Evolutionary conservation across 2,329 filamentous ascomycete genomes (phyloP), one percentile per base, ranked within the genome.

Genomic region (Cercospora canescens): DNA sequence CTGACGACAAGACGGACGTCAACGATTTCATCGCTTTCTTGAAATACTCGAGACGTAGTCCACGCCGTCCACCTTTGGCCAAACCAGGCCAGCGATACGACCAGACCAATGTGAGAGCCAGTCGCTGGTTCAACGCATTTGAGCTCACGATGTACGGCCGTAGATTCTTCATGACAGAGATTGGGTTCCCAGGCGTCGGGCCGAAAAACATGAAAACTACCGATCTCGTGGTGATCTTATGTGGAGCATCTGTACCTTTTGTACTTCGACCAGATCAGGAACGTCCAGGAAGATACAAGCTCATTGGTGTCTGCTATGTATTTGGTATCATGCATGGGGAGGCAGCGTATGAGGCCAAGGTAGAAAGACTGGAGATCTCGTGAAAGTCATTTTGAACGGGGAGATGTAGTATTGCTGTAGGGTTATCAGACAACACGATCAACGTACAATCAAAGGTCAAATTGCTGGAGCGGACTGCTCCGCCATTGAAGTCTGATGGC

Each of bases 261-360:
- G 61, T 56, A 5, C 14, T 67, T 4, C 65, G 62, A n/a, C 48
- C 24, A n/a, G 16, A 14, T 16, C 2, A 5, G 6, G n/a, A 24
- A 60, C 16, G 50, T 14, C 9, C 21, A n/a, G n/a, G 30, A 30
- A 24, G 45, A 21, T 54, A 59, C 28, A 18, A 2, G 11, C 60
- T 48, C 4, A 16, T 67, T 21, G 65, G 65, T 11, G 28, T 7
- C 4, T 67, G 65, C 39, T 67, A 67, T 55, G 65, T 67, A 2
- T 56, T 50, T 14, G 50, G 65, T 3, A 52, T 67, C 6, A 67
- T 62, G 61, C 21, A 64, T 6, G 65, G 61, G 9, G 37, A 67
- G 34, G 61, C 58, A 2, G 14, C 45, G 32, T 18, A 48, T 14
- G 16, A 56, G 4, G n/a, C 57, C 2, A 56, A 21, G 6, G 37